These are phyloP conservation scores for Suhomyces coccinellae DNA, from an alignment of 1,139 yeast genomes.

Conservation along the genomic window DNA sequence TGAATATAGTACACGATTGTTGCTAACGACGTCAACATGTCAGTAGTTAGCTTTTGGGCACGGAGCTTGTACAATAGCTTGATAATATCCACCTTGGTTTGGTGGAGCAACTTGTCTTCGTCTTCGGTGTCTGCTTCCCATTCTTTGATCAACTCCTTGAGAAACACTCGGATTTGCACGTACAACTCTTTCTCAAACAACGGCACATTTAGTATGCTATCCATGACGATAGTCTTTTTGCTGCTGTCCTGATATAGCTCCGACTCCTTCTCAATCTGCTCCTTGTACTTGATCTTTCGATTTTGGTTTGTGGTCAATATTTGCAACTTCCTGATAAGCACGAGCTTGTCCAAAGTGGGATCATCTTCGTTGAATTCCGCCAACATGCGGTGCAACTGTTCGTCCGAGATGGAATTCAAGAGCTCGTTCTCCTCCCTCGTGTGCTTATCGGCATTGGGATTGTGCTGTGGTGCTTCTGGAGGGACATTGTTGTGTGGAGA, in stretches of 20 bases:
- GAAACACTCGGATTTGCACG: slow-evolving; percentile 48
- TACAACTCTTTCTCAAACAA: slow-evolving; percentile 29
- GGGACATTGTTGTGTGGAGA: not conserved
- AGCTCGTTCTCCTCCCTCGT: slow-evolving; percentile 14
- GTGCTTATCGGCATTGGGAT: not conserved
- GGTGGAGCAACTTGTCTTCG: slow-evolving; percentile 31
- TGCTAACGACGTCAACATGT: slow-evolving; percentile 56
- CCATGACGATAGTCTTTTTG: slow-evolving; percentile 24
- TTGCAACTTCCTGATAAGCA: slow-evolving; percentile 29
- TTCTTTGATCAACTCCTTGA: slow-evolving; percentile 44
- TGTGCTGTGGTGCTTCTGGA: not conserved
- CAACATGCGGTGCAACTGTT: slow-evolving; percentile 24
- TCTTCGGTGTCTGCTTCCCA: slow-evolving; percentile 37
- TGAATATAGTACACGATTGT: slow-evolving; percentile 66
- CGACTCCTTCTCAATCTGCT: slow-evolving; percentile 23
- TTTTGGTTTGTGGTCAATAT: slow-evolving; percentile 18
- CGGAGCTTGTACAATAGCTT: slow-evolving; percentile 63
- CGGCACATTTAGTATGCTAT: slow-evolving; percentile 35
- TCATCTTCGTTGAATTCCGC: slow-evolving; percentile 21
- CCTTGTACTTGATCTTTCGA: slow-evolving; percentile 19
- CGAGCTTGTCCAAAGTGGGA: slow-evolving; percentile 22
- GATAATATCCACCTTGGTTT: slow-evolving; percentile 62
- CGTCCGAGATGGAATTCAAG: slow-evolving; percentile 20
- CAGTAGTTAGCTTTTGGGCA: slow-evolving; percentile 38
- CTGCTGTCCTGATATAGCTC: slow-evolving; percentile 21